Evolutionary conservation across 2,329 filamentous ascomycete species (phyloP).

Genomic region (Boeremia lycopersici): DNA sequence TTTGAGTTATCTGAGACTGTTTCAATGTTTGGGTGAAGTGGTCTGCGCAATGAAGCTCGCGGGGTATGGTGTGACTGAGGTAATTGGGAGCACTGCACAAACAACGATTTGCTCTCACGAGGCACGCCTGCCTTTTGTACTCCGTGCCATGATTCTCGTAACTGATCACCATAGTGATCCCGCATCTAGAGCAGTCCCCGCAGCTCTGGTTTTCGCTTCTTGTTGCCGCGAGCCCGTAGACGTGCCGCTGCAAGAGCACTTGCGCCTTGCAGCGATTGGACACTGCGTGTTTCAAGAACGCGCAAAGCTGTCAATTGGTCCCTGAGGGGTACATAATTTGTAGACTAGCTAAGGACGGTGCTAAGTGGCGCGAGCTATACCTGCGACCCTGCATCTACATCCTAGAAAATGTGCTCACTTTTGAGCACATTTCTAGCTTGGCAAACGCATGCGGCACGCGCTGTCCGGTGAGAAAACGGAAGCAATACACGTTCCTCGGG

Average conservation of each 20-base stretch:
- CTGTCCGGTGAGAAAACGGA: constrained; percentile 21
- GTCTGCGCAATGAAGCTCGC: neutral
- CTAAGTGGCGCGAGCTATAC: constrained; percentile 35
- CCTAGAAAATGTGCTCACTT: constrained; percentile 29
- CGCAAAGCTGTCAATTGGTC: neutral
- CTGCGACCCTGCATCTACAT: constrained; percentile 23
- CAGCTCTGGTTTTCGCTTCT: constrained; percentile 2
- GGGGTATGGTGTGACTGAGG: neutral
- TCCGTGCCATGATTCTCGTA: neutral
- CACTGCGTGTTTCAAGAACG: neutral
- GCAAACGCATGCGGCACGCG: constrained; percentile 19
- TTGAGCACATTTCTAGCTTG: constrained; percentile 35
- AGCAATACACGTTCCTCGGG: constrained; percentile 6
- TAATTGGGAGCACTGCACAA: neutral
- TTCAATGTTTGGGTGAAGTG: neutral
- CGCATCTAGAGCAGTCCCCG: constrained; percentile 9
- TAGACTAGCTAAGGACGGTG: constrained; percentile 9
- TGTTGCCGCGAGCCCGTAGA: neutral
- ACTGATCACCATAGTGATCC: neutral
- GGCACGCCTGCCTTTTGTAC: constrained; percentile 5
- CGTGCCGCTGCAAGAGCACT: neutral
- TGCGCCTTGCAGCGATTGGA: constrained; percentile 1
- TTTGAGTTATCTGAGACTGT: neutral
- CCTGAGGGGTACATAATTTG: neutral
- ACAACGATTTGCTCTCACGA: neutral